Base-by-base conservation (phyloP, 2,329 filamentous ascomycete species). In the Basipetospora chlamydospora region DNA sequence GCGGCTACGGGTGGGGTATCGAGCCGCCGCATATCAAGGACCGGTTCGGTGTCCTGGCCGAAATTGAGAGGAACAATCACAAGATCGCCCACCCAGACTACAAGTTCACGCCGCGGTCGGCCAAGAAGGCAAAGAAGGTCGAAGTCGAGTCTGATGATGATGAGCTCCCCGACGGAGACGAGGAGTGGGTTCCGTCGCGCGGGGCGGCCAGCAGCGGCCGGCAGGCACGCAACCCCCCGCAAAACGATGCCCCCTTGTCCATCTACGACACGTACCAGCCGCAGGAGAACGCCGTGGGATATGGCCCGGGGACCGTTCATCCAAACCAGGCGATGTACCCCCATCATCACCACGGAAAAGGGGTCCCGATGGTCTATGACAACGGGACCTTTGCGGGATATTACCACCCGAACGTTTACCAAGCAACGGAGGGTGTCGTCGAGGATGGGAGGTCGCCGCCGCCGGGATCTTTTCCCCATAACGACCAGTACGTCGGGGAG, bases 61-160 rank as follows among this genome's bases (percentile, higher is more conserved):
- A 73, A 48, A 67, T 82, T 15, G 90, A 96, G 57, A 73, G 86
- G 30, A 68, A 77, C 46, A 93, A 92, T 55, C 88, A 96, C 55
- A 73, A 80, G 38, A 69, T 72, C 37, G 86, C 88, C 3, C 85
- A 93, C 46, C 90, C 90, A 0, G 74, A 76, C 28, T 98, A 96
- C 66, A 96, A 93, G 57, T 98, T 96, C 60, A 80, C 82, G 2
- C 88, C 88, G 48, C 93, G 90, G 58, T 59, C 66, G 20, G 57
- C 60, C 31, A 64, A 64, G 43, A 38, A 38, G 13, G 2, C 16
- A 5, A 61, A 59, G 43, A 29, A 42, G 23, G 56, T 45, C 32
- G 43, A 45, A 6, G 46, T 39, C 4, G 47, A 49, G 15, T 32
- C 25, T 4, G 56, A 58, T 30, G 55, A 60, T 20, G 22, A 23